Percentiles rank a stretch among this genome's conserved stretches.
phyloP scores from a whole-genome alignment of 140 eudicot species.

The Flaveria floridana region DNA sequence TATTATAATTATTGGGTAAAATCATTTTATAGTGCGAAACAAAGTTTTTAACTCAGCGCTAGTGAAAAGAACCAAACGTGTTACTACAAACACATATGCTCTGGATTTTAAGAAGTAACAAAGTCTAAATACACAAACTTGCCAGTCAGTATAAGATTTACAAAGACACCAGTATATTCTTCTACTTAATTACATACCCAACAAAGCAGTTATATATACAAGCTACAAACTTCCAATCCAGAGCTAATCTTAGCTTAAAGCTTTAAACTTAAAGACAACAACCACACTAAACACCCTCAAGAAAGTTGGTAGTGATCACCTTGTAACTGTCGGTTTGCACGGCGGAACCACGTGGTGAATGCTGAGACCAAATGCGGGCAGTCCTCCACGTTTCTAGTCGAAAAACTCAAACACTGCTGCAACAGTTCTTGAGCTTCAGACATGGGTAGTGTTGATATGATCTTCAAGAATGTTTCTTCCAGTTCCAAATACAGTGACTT shows the following conservation, averaged over 20 bases:
- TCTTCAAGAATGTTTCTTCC: slow-evolving; percentile 71
- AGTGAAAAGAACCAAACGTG: no score
- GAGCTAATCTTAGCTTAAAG: neutral
- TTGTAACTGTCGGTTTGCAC: slow-evolving; percentile 51
- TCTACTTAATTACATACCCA: slow-evolving; percentile 8
- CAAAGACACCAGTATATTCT: slow-evolving; percentile 9
- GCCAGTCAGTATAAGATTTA: slow-evolving; percentile 29
- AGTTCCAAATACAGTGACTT: slow-evolving; percentile 61
- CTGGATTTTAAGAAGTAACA: neutral
- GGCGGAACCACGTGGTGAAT: slow-evolving; percentile 91
- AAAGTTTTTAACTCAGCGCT: no score
- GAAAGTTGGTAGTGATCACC: slow-evolving; percentile 36
- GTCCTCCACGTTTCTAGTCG: slow-evolving; percentile 80
- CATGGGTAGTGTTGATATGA: slow-evolving; percentile 79
- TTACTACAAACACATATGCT: neutral
- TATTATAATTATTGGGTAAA: no score
- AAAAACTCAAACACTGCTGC: slow-evolving; percentile 88
- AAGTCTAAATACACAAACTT: neutral
- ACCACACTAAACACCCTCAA: slow-evolving; percentile 19
- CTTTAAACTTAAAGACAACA: neutral
- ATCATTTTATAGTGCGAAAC: no score
- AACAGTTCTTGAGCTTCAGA: slow-evolving; percentile 77
- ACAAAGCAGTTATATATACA: slow-evolving; percentile 33
- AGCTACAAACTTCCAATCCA: neutral
- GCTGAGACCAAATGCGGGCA: slow-evolving; percentile 87